Percentiles rank a stretch among this genome's conserved stretches.
These are phyloP conservation scores for Cryptosporidium canis DNA, from an alignment of 169 alveolate species.

Conservation along the genomic window DNA sequence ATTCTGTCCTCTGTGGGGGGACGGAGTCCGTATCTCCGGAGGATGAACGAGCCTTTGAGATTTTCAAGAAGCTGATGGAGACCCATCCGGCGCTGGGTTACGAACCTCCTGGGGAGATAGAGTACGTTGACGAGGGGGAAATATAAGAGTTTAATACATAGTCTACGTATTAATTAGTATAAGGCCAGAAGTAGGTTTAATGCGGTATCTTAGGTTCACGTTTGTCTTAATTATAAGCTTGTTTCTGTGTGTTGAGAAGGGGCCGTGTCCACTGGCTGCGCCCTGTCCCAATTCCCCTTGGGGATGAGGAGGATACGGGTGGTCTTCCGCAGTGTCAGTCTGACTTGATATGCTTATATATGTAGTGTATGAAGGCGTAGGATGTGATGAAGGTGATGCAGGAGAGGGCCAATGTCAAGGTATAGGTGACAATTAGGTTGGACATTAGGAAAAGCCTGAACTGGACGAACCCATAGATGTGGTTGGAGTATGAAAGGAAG, in stretches of 20 bases:
- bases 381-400: slow-evolving; percentile 51
- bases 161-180: slow-evolving; percentile 1
- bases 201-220: neutral
- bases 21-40: neutral
- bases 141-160: slow-evolving; percentile 1
- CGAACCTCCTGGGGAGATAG: slow-evolving; percentile 50
- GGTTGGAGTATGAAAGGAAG: slow-evolving; percentile 41
- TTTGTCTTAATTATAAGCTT: neutral
- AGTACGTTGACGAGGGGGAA: neutral
- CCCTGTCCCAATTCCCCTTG: too few species aligned
- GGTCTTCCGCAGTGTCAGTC: neutral
- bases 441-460: slow-evolving; percentile 43
- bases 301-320: neutral
- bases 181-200: neutral
- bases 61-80: slow-evolving; percentile 25
- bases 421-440: slow-evolving; percentile 22
- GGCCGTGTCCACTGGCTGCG: neutral
- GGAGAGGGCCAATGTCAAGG: slow-evolving; percentile 12
- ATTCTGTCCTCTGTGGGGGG: too few species aligned
- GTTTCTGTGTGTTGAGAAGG: neutral
- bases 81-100: slow-evolving; percentile 1
- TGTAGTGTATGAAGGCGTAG: slow-evolving; percentile 46
- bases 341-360: slow-evolving; percentile 59
- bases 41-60: slow-evolving; percentile 24
- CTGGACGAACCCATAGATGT: slow-evolving; percentile 44